Base-by-base conservation (phyloP, 148 eudicot genomes). In the Nepenthes mirabilis region DNA sequence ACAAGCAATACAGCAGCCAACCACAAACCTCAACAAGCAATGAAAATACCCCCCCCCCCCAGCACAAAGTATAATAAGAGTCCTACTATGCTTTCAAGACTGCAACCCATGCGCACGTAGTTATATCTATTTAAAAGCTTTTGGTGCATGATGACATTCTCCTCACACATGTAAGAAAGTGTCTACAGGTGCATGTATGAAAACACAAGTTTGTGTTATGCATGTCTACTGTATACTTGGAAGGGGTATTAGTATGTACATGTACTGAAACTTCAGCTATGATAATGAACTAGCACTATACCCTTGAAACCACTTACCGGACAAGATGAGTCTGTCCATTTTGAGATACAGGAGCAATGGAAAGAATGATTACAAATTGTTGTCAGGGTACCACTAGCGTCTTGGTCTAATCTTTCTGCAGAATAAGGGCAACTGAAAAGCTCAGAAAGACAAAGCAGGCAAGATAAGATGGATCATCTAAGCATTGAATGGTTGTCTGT, bases 271-370 rank as follows among this genome's bases (percentile, higher is more conserved):
- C 45, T 40, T 3, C 45, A 40, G 6, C 1, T 8, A 40, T 40
- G 45, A 40, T 40, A 40, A 40, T 40, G 45, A 40, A 4, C 4
- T 3, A 8, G 45, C 45, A 40, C 45, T 40, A 32, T 14, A 40
- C 8, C 45, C 45, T 40, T 40, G 45, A 8, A 40, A 40, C 8
- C 45, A 72, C 89, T 69, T 55, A 93, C 98, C 36, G 98, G 98
- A 66, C 98, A 93, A 71, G 98, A 93, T 67, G 98, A 93, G 80
- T 93, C 98, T 56, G 91, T 82, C 98, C 98, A 93, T 55, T 79
- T 86, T 61, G 98, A 93, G 64, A 93, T 93, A 69, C 98, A 93
- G 11, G 98, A 86, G 70, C 91, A 93, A 63, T 93, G 98, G 65
- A 93, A 93, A 58, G 98, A 86, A 72, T 93, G 98, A 74, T 93